phyloP scores from a whole-genome alignment of 495 filamentous ascomycete species.

The Penicillium goetzii region DNA sequence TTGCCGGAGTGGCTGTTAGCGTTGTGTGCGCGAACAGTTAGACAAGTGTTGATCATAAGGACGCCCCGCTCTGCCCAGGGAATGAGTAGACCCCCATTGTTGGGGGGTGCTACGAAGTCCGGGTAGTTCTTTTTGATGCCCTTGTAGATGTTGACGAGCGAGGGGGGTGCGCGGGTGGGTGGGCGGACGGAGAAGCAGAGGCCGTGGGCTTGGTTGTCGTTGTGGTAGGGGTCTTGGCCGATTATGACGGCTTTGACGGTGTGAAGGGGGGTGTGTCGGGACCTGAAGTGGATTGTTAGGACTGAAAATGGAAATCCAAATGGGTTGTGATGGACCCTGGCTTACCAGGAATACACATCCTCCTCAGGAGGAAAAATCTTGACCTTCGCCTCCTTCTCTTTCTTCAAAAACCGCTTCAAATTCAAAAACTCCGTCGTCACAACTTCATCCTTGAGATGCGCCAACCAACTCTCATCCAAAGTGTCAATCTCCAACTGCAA shows the following conservation, averaged over 20 bases:
- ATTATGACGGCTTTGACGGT: slow-evolving; percentile 87
- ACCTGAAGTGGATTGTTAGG: slow-evolving; percentile 55
- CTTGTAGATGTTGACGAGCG: slow-evolving; percentile 89
- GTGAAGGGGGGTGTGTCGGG: slow-evolving; percentile 84
- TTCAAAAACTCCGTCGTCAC: slow-evolving; percentile 75
- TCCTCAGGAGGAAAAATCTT: slow-evolving; percentile 82
- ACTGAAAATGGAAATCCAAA: not conserved
- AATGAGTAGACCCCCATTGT: slow-evolving; percentile 76
- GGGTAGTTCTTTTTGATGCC: slow-evolving; percentile 87
- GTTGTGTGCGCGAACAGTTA: slow-evolving; percentile 87
- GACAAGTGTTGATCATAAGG: slow-evolving; percentile 86
- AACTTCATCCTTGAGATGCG: slow-evolving; percentile 82
- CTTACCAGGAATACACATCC: slow-evolving; percentile 94
- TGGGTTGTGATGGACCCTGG: no score
- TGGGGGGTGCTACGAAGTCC: slow-evolving; percentile 70
- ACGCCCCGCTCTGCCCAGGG: slow-evolving; percentile 95
- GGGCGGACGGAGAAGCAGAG: slow-evolving; percentile 92
- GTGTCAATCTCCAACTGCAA: slow-evolving; percentile 90
- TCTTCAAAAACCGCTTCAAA: slow-evolving; percentile 84
- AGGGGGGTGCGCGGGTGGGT: slow-evolving; percentile 84
- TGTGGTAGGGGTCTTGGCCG: slow-evolving; percentile 97
- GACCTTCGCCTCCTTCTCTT: slow-evolving; percentile 70
- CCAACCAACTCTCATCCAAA: slow-evolving; percentile 87
- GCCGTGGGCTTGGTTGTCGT: slow-evolving; percentile 92
- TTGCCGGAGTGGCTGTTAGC: slow-evolving; percentile 79